A percentile compares a stretch with the other conserved stretches of the same genome.
phyloP scores from a whole-genome alignment of 108 stramenopile species.

The Mediolabrus comicus region DNA sequence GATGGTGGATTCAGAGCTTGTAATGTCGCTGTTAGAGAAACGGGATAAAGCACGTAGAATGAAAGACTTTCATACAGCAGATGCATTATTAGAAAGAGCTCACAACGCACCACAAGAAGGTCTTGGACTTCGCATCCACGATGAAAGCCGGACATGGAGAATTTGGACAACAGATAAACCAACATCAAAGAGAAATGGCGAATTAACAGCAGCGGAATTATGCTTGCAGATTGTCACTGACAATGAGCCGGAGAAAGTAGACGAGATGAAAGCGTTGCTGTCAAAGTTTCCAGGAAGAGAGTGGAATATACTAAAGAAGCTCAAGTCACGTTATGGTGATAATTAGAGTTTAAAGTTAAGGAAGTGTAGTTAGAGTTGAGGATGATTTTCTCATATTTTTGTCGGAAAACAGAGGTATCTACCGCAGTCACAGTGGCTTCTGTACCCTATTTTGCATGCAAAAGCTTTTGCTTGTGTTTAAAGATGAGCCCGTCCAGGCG shows the following conservation, averaged over 20 bases:
- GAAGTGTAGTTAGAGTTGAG: too few species aligned
- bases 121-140: constrained; percentile 71
- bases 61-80: constrained; percentile 81
- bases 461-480: too few species aligned
- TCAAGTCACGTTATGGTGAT: constrained; percentile 58
- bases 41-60: constrained; percentile 74
- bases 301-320: constrained; percentile 65
- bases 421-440: too few species aligned
- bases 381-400: too few species aligned
- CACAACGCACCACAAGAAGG: constrained; percentile 65
- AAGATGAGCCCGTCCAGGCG: too few species aligned
- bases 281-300: constrained; percentile 75
- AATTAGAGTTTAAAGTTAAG: background rate
- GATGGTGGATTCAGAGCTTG: constrained; percentile 69
- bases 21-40: constrained; percentile 61
- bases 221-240: constrained; percentile 63
- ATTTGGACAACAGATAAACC: constrained; percentile 78
- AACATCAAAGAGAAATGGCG: constrained; percentile 26
- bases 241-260: constrained; percentile 68
- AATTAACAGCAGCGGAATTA: constrained; percentile 47
- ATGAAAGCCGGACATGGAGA: constrained; percentile 83
- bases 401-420: too few species aligned
- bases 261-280: constrained; percentile 63
- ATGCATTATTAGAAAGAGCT: constrained; percentile 69
- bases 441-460: too few species aligned